Conservation (phyloP, 140 eudicot genomes). For the Flaveria floridana region DNA sequence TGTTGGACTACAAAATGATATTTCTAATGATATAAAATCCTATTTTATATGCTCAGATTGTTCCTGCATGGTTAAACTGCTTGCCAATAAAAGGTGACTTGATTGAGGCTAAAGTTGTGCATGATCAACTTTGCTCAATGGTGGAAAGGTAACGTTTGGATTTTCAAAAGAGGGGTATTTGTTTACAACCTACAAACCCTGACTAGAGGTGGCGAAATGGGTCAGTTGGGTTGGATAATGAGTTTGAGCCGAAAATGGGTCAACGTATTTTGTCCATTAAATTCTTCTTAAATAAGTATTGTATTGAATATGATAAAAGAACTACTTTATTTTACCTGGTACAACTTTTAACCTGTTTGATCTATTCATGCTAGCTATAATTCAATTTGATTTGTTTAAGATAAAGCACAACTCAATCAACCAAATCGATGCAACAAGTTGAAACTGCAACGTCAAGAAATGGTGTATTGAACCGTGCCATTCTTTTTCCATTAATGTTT, state of each 20-base stretch:
- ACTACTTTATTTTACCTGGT: background rate
- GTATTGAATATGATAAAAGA: background rate
- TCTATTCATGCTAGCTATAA: background rate
- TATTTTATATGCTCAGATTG: constrained; percentile 40
- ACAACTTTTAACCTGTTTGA: background rate
- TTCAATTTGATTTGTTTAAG: background rate
- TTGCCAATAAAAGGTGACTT: constrained; percentile 65
- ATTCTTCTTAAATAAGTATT: background rate
- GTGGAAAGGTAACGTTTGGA: constrained; percentile 53
- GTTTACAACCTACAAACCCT: background rate
- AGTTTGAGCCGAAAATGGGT: background rate
- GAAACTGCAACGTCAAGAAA: background rate
- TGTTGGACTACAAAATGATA: background rate
- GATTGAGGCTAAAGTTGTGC: constrained; percentile 68
- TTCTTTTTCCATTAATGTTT: background rate
- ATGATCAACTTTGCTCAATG: constrained; percentile 73
- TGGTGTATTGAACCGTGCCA: background rate
- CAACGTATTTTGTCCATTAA: background rate
- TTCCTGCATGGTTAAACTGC: constrained; percentile 70
- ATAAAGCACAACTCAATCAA: background rate
- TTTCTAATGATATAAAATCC: background rate
- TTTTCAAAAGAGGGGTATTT: background rate
- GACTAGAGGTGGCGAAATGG: background rate
- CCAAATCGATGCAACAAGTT: background rate
- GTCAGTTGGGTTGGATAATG: background rate